Base-by-base conservation (phyloP, 1,284 basidiomycete species). In the Ceratobasidium sp. region DNA sequence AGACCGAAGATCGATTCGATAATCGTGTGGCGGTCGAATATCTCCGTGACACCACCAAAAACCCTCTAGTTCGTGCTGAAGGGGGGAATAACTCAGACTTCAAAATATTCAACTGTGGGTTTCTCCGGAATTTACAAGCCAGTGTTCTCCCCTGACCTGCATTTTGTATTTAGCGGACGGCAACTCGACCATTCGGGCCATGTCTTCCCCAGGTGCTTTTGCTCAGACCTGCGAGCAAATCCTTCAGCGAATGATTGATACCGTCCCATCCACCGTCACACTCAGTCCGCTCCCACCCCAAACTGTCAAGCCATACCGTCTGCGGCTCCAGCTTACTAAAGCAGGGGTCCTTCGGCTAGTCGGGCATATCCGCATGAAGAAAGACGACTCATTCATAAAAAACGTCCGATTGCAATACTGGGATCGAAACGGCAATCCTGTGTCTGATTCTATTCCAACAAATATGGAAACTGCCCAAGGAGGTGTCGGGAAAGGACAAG, bases 51-150 rank as follows among this genome's bases (percentile, higher is more conserved):
- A 52, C 50, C 4, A 52, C 50, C 9, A 52, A 52, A 18, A 52
- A 52, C 50, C 50, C 50, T 6, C 9, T 52, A 26, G 50, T 52
- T 8, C 50, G 12, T 28, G 50, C 50, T 28, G 10, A 9, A 9
- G 50, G 50, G 5, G 50, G 50, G 30, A 52, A 52, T n/a, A 52
- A 52, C 50, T 52, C 50, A 14, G 50, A 52, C n/a, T 52, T 52
- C 50, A 52, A 52, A 18, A 18, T 52, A 10, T 52, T 52, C 28
- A 52, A 52, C 50, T 52, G 50, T 52, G 12, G 30, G 50, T 39
- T 14, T 14, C 14, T 39, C 36, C n/a, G n/a, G n/a, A n/a, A n/a
- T n/a, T n/a, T n/a, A n/a, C n/a, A n/a, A n/a, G n/a, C n/a, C n/a
- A n/a, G n/a, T n/a, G n/a, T n/a, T n/a, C n/a, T n/a, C n/a, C n/a